phyloP scores from a whole-genome alignment of 352 stramenopile species.

The Aphanomyces astaci region DNA sequence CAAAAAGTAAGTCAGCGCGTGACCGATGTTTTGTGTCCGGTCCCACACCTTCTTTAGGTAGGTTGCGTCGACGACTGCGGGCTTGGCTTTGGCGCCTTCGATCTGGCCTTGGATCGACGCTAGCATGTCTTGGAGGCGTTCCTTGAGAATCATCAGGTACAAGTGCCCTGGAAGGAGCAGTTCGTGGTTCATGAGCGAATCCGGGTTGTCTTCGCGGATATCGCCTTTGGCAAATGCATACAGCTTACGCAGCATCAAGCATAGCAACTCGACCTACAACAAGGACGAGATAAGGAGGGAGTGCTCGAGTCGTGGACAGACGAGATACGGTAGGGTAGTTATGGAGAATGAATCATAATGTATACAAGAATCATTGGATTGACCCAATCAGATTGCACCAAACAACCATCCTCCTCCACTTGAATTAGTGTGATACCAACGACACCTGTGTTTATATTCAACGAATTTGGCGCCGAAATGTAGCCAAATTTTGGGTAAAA shows the following conservation, averaged over 20 bases:
- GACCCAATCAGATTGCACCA: no score
- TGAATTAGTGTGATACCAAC: no score
- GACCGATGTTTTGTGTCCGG: conserved; percentile 80
- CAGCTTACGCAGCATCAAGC: conserved; percentile 97
- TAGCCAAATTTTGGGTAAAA: no score
- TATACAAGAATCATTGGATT: no score
- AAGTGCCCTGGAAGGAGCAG: conserved; percentile 94
- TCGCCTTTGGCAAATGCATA: conserved; percentile 94
- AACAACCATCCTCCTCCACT: no score
- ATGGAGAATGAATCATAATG: no score
- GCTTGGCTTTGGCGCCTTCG: conserved; percentile 36
- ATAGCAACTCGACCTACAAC: conserved; percentile 92
- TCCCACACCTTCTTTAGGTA: conserved; percentile 94
- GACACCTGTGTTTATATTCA: no score
- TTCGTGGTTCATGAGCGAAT: conserved; percentile 98
- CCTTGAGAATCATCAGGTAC: conserved; percentile 95
- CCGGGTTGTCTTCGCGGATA: conserved; percentile 95
- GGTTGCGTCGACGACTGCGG: conserved; percentile 61
- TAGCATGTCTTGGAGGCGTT: conserved; percentile 96
- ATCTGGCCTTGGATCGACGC: conserved; percentile 61
- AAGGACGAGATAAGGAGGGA: no score
- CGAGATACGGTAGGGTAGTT: no score
- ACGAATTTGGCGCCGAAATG: no score
- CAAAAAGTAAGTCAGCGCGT: conserved; percentile 98
- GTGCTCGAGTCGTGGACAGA: no score